Percentiles rank a stretch among this genome's conserved stretches.
Conservation (phyloP, 139 green algal genomes). For the Monoraphidium neglectum region DNA sequence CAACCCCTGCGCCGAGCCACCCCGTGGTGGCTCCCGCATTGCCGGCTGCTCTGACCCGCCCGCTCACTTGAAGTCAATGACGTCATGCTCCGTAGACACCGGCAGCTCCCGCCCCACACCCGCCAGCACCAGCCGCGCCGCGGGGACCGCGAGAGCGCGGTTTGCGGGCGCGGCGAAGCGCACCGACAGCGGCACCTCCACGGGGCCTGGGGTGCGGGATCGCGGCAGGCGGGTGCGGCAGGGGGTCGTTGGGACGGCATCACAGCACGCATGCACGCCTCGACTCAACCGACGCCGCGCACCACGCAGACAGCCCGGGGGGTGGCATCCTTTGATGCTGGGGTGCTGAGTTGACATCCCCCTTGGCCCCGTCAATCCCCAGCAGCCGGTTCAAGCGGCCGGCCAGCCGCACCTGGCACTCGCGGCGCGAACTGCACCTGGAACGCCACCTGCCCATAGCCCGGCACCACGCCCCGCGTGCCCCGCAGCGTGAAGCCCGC, state of each 20-base stretch:
- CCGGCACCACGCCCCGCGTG: conserved; percentile 29
- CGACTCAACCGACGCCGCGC: no score
- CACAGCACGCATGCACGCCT: no score
- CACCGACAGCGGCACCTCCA: conserved; percentile 28
- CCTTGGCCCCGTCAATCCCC: no score
- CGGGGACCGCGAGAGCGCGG: conserved; percentile 21
- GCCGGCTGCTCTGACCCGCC: no score
- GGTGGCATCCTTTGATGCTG: no score
- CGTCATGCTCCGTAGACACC: conserved; percentile 43
- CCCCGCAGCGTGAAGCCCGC: conserved; percentile 37
- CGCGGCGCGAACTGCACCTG: conserved; percentile 42
- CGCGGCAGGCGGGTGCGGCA: not conserved
- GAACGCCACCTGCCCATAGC: conserved; percentile 38
- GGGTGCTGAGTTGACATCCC: no score
- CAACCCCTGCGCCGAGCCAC: no score
- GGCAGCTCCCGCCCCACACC: conserved; percentile 51
- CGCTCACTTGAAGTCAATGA: conserved; percentile 60
- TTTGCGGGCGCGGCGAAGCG: conserved; percentile 4
- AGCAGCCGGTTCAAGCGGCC: no score
- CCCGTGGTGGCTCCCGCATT: no score
- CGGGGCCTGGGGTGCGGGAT: conserved; percentile 10
- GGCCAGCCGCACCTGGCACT: not conserved
- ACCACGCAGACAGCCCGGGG: no score
- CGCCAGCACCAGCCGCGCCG: conserved; percentile 26
- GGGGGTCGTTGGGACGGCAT: no score